Evolutionary conservation across 352 stramenopile species (phyloP).

Genomic region (Phytophthora pistaciae): DNA sequence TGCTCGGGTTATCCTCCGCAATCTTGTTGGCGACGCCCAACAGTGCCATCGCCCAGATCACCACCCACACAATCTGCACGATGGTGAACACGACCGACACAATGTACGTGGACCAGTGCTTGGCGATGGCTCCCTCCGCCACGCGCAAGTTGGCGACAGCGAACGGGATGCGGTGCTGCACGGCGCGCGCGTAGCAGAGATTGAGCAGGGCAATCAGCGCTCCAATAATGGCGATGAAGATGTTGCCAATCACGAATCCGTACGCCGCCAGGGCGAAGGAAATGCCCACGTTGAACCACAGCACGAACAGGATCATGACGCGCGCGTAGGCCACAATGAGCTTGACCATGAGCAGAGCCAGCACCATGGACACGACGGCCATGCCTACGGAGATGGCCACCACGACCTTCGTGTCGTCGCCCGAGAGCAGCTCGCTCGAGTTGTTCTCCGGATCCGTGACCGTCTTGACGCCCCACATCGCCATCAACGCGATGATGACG

Average conservation of each 20-base stretch:
- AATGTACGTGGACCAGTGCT: constrained; percentile 90
- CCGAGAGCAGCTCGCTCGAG: constrained; percentile 54
- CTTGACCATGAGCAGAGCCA: constrained; percentile 77
- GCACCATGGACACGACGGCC: constrained; percentile 63
- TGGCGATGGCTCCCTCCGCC: constrained; percentile 89
- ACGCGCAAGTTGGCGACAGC: constrained; percentile 93
- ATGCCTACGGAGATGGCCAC: constrained; percentile 64
- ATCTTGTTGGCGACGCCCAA: constrained; percentile 90
- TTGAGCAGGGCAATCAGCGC: constrained; percentile 72
- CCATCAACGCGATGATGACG: constrained; percentile 74
- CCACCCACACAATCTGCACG: constrained; percentile 91
- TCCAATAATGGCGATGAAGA: constrained; percentile 77
- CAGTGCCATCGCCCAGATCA: constrained; percentile 90
- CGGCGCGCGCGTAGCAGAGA: constrained; percentile 88
- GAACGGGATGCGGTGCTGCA: constrained; percentile 94
- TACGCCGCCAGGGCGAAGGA: constrained; percentile 72
- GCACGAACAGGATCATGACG: constrained; percentile 87
- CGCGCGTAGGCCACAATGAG: constrained; percentile 82
- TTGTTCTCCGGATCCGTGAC: constrained; percentile 53
- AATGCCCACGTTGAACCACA: constrained; percentile 89
- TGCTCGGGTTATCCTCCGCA: constrained; percentile 53
- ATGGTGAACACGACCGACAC: constrained; percentile 90
- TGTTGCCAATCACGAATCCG: constrained; percentile 72
- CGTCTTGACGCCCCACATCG: constrained; percentile 74
- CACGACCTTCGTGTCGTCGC: constrained; percentile 69